Evolutionary conservation across 176 grass and related monocot species (phyloP).

Genomic region (Oryza australiensis): DNA sequence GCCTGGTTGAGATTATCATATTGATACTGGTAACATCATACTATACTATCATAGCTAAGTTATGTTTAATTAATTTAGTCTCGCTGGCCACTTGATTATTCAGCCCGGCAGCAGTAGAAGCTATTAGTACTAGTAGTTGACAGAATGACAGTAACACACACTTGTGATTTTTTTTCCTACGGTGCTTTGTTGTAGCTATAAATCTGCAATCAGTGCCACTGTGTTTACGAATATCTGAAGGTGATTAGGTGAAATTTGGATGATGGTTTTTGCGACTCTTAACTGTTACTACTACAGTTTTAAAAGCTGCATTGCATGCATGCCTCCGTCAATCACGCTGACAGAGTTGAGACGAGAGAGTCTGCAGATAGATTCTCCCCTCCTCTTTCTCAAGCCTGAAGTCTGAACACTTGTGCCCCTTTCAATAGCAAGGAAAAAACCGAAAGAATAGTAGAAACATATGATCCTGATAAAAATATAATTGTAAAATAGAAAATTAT

Average conservation of each 20-base stretch:
- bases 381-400: neutral
- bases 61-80: neutral
- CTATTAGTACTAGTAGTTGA: neutral
- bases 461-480: too few species aligned
- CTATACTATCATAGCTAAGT: neutral
- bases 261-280: neutral
- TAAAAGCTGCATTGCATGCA: neutral
- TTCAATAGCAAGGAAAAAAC: too few species aligned
- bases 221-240: too few species aligned
- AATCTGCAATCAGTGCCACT: neutral
- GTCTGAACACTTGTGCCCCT: too few species aligned
- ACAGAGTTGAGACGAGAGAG: neutral
- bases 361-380: slow-evolving; percentile 18
- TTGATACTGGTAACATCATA: neutral
- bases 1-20: neutral
- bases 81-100: neutral
- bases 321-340: slow-evolving; percentile 34
- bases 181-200: neutral
- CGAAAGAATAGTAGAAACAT: too few species aligned
- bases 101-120: neutral
- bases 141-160: neutral
- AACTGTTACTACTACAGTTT: neutral
- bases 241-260: too few species aligned
- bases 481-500: too few species aligned
- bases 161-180: neutral